Evolutionary conservation across 228 moss, liverwort and hornwort genomes (phyloP).

Genomic region (Sphagnum magellanicum): DNA sequence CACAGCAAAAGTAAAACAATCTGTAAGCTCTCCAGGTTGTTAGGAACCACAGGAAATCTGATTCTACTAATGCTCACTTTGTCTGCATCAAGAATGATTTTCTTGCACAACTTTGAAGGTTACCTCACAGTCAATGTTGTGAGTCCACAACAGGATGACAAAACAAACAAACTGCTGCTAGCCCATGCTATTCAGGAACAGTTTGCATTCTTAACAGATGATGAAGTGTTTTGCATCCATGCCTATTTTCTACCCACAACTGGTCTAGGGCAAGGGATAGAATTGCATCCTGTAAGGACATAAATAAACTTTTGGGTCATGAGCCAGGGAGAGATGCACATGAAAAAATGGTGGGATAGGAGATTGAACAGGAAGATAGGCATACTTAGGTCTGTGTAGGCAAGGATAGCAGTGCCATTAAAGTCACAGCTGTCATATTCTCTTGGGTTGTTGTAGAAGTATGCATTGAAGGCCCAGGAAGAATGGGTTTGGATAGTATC

Average conservation of each 20-base stretch:
- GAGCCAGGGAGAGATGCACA: no score
- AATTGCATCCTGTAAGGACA: background rate
- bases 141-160: background rate
- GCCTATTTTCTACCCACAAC: background rate
- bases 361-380: background rate
- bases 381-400: constrained; percentile 41
- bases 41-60: background rate
- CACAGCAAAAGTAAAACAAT: constrained; percentile 3
- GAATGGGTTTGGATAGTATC: constrained; percentile 44
- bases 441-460: constrained; percentile 35
- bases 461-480: constrained; percentile 55
- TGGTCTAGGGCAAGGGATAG: background rate
- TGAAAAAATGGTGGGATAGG: no score
- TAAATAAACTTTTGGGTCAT: no score
- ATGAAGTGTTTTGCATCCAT: background rate
- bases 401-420: constrained; percentile 44
- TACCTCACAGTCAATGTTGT: background rate
- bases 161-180: background rate
- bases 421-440: constrained; percentile 46
- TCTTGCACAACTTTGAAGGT: background rate
- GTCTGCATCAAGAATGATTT: background rate
- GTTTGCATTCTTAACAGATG: background rate
- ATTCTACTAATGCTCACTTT: background rate
- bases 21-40: background rate
- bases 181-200: background rate